Evolutionary conservation across 75 land plant genomes (phyloP), one percentile per base, ranked within the genome.

Genomic region (Larix kaempferi): DNA sequence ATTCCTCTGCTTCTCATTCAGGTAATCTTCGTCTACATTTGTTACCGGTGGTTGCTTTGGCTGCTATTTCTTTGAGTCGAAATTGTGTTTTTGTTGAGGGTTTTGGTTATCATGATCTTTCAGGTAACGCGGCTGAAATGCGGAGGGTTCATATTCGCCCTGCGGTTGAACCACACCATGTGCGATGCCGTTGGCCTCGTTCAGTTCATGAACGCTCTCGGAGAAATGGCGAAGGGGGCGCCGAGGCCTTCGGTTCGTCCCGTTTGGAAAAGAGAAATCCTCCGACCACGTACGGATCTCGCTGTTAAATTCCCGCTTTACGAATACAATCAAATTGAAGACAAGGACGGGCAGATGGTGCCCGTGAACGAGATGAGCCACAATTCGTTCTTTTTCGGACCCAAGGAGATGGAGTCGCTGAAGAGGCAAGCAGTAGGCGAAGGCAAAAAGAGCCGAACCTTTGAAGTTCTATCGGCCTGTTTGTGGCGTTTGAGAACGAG

Each of bases 201-300:
- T 2, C 92, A 90, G 49, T 88, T 90, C 88, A 73, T 90, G 79
- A 41, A 4, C 16, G 92, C 89, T 26, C 35, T 86, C 13, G 82
- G 75, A 21, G 89, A 90, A 74, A 58, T 90, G 4, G 86, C 89
- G 0, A 78, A 76, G 3, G 92, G 92, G 0, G 79, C 81, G 0
- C 11, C 13, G 2, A 62, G 56, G 19, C 92, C 89, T 0, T 81
- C 89, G 16, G 54, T 80, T 6, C 27, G 12, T 10, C 89, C 88
- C 0, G 86, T 88, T 3, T 90, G 92, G 92, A 33, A 72, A 10
- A 57, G 92, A 17, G 69, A 87, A 8, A 52, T 80, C 12, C 77
- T 90, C 11, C 56, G 23, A 39, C 86, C 92, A 0, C 76, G 89
- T 3, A 17, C 75, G 25, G 82, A 87, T 2, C 92, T 86, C 17